Percentiles rank a stretch among this genome's conserved stretches.
Conservation (phyloP, 2,329 filamentous ascomycete genomes). For the Cercospora zeina region DNA sequence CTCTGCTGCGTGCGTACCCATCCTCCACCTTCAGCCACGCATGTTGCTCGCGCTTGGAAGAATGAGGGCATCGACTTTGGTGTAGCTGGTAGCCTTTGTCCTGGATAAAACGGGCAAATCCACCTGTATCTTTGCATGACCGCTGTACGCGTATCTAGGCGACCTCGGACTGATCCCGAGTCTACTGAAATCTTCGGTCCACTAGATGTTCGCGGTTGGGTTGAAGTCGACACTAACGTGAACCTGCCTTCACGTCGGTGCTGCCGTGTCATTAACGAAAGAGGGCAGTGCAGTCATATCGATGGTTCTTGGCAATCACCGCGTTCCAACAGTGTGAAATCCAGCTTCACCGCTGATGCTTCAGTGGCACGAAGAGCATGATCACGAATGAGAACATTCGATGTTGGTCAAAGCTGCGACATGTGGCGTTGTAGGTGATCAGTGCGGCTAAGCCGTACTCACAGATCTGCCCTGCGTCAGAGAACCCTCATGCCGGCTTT, state of each 20-base stretch:
- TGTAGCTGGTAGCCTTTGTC: constrained; percentile 15
- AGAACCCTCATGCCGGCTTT: not conserved
- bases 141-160: not conserved
- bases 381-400: not conserved
- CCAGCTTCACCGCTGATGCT: not conserved
- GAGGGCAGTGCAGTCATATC: not conserved
- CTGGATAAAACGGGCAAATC: constrained; percentile 15
- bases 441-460: not conserved
- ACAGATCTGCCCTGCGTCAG: constrained; percentile 10
- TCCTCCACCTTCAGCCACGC: constrained; percentile 3
- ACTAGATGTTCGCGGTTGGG: not conserved
- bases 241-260: not conserved
- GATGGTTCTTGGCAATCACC: not conserved
- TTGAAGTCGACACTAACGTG: not conserved
- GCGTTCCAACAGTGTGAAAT: not conserved
- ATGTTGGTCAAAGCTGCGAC: constrained; percentile 11
- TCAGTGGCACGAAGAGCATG: not conserved
- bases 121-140: not conserved
- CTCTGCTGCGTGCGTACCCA: constrained; percentile 6
- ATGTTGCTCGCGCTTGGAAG: not conserved
- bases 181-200: not conserved
- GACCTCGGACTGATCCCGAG: not conserved
- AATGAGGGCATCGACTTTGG: not conserved
- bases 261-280: not conserved
- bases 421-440: constrained; percentile 16